phyloP scores from a whole-genome alignment of 78 protist genomes.

The Isochrysis galbana region DNA sequence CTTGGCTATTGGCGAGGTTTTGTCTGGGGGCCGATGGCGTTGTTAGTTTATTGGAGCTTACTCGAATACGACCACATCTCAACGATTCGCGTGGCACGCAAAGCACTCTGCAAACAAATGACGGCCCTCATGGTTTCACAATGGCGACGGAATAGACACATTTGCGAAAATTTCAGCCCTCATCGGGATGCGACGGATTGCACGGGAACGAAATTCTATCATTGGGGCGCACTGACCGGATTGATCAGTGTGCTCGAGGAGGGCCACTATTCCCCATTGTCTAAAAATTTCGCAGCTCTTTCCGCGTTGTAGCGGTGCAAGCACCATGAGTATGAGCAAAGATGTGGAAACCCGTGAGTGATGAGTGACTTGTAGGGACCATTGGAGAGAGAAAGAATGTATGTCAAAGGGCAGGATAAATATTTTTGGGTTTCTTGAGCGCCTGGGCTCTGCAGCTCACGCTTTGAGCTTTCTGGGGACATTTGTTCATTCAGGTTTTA shows the following conservation, averaged over 20 bases:
- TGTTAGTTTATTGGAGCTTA: neutral
- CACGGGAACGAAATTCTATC: neutral
- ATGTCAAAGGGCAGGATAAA: no score
- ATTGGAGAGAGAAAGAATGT: no score
- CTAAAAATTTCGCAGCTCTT: no score
- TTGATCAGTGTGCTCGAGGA: neutral
- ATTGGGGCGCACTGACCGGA: constrained; percentile 3
- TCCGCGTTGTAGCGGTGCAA: no score
- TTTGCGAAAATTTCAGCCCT: neutral
- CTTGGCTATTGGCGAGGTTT: constrained; percentile 35
- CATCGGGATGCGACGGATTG: neutral
- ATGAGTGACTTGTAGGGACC: no score
- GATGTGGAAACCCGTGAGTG: no score
- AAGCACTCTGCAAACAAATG: constrained; percentile 8
- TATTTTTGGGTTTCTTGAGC: no score
- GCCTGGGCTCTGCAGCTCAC: no score
- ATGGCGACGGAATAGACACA: neutral
- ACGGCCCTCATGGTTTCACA: neutral
- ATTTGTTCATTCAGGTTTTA: no score
- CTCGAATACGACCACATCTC: neutral
- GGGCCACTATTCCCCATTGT: constrained; percentile 70
- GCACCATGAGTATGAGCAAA: no score
- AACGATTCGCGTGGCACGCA: neutral
- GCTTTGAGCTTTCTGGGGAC: no score
- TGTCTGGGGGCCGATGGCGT: constrained; percentile 31